Conservation (phyloP, 2,329 filamentous ascomycete species). For the Fonsecaea pugnacius region DNA sequence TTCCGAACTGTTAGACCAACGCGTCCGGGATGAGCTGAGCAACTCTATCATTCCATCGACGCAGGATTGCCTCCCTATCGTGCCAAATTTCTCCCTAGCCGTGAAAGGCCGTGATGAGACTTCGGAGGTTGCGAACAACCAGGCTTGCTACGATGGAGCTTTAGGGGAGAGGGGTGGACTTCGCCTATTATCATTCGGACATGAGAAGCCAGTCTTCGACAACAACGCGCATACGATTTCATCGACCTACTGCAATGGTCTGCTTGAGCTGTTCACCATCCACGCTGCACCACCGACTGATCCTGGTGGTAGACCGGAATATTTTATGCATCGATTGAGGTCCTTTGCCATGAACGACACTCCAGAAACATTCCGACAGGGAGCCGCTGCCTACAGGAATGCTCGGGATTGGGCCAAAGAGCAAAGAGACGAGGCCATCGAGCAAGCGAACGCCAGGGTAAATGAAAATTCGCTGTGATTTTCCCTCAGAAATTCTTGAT, state of each 20-base stretch:
- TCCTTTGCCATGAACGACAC: slow-evolving; percentile 40
- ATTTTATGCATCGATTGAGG: slow-evolving; percentile 48
- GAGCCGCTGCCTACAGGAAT: slow-evolving; percentile 49
- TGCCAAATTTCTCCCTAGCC: slow-evolving; percentile 46
- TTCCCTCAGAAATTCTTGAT: too few species aligned
- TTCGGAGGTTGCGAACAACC: slow-evolving; percentile 40
- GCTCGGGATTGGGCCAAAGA: slow-evolving; percentile 45
- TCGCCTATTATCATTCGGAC: slow-evolving; percentile 42
- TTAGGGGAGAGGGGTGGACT: slow-evolving; percentile 39
- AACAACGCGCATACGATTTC: slow-evolving; percentile 48
- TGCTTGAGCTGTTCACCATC: slow-evolving; percentile 47
- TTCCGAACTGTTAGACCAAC: slow-evolving; percentile 39
- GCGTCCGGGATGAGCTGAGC: slow-evolving; percentile 38
- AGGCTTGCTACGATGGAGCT: slow-evolving; percentile 48
- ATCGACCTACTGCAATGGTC: slow-evolving; percentile 46
- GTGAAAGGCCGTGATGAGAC: slow-evolving; percentile 46
- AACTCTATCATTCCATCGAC: slow-evolving; percentile 2
- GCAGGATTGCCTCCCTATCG: background rate
- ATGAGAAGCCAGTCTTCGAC: slow-evolving; percentile 44
- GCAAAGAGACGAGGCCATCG: slow-evolving; percentile 45
- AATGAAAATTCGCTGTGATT: too few species aligned
- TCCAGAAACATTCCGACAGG: slow-evolving; percentile 42
- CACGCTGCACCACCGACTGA: slow-evolving; percentile 43
- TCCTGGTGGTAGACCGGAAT: slow-evolving; percentile 43
- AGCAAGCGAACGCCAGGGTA: slow-evolving; percentile 35